Base-by-base conservation (phyloP, 2,329 filamentous ascomycete genomes). In the Trichophyton mentagrophytes region DNA sequence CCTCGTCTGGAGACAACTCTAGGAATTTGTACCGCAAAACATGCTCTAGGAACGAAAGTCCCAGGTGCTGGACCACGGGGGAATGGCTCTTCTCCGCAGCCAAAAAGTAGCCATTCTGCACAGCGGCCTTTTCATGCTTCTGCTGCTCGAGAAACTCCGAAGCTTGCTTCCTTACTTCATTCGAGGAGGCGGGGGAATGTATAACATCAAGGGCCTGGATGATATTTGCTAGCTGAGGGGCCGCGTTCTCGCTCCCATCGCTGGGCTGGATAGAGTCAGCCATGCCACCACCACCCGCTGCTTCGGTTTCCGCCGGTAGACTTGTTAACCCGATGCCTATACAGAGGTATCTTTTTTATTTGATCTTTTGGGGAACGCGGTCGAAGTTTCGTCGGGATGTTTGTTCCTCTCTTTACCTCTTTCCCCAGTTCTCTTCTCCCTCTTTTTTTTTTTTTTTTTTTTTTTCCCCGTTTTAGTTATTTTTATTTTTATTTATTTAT, bases 21-120 rank as follows among this genome's bases (percentile, higher is more conserved):
- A 85, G 82, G 84, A 90, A 96, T 67, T 84, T 85, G 74, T 95
- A 91, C 66, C 86, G 88, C 71, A 97, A 87, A 53, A 89, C 86
- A 74, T 95, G 87, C 69, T 96, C 92, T 66, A 99, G 83, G 61
- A 99, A 81, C 30, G 91, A 95, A 36, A 99, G 82, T 61, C 91
- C 93, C 73, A 95, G 99, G 76, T 97, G 91, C 67, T 93, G 87
- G 61, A 97, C 88, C 60, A 93, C 82, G 46, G 89, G 84, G 60
- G 88, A 82, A 70, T 95, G 89, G 42, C 81, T 78, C 68, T 80
- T 82, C 73, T 93, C 86, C 66, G 83, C 84, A 51, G 91, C 91
- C 62, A 99, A 82, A 25, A 82, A 82, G 74, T 89, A 95, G 66
- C 93, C 93, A 76, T 93, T 86, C 57, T 87, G 84, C 1, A 90